These are phyloP conservation scores for Phytophthora fragariae DNA, from an alignment of 352 stramenopile species.

Conservation along the genomic window DNA sequence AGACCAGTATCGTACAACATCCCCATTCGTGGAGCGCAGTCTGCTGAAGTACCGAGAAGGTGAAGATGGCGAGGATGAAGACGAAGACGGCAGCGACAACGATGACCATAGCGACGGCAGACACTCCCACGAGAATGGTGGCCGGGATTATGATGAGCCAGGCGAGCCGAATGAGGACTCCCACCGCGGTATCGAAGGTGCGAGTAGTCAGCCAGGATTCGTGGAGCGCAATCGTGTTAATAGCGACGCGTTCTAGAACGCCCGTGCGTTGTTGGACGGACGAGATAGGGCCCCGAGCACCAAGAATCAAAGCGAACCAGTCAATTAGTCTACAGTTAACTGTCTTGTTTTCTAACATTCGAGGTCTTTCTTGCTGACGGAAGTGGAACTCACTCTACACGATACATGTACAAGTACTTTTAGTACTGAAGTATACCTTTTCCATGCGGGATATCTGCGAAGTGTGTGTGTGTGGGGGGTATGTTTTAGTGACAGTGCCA, in stretches of 20 bases:
- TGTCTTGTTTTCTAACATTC: too few species aligned
- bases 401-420: too few species aligned
- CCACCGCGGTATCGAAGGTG: constrained; percentile 30
- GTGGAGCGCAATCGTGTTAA: constrained; percentile 59
- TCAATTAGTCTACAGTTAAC: too few species aligned
- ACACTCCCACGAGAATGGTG: constrained; percentile 17
- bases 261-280: neutral
- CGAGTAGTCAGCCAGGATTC: constrained; percentile 59
- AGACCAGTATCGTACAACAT: constrained; percentile 88
- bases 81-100: constrained; percentile 33
- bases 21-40: constrained; percentile 86
- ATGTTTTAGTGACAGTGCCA: too few species aligned
- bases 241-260: constrained; percentile 64
- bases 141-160: constrained; percentile 7
- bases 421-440: too few species aligned
- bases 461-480: too few species aligned
- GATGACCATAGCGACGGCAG: constrained; percentile 22
- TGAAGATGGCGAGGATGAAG: constrained; percentile 55
- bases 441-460: too few species aligned
- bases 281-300: neutral
- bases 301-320: neutral
- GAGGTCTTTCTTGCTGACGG: too few species aligned
- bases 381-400: too few species aligned
- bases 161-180: constrained; percentile 13
- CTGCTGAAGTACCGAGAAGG: constrained; percentile 84